Conservation (phyloP, 345 rosid species). For the Draba incana region DNA sequence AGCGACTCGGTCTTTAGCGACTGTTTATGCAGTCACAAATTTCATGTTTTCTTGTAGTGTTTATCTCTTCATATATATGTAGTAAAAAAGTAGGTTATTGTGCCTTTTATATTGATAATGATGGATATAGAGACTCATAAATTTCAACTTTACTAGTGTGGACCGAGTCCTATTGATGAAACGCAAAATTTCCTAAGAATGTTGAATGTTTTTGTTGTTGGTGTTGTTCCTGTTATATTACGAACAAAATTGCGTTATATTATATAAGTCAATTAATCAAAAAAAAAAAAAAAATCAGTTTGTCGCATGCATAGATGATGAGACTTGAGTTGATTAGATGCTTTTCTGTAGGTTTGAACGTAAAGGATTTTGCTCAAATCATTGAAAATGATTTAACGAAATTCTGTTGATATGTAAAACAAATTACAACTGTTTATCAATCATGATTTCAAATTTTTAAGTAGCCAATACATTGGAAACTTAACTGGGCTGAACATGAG, state of each 20-base stretch:
- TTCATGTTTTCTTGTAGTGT: too few relatives aligned
- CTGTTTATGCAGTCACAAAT: too few relatives aligned
- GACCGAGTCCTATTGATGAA: slow-evolving; percentile 2
- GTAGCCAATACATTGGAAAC: neutral
- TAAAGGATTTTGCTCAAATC: slow-evolving; percentile 2
- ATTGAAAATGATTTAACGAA: slow-evolving; percentile 1
- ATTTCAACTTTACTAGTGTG: slow-evolving; percentile 15
- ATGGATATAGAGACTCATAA: slow-evolving; percentile 8
- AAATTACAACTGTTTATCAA: neutral
- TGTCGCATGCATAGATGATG: neutral
- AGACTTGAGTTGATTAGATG: neutral
- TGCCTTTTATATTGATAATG: slow-evolving; percentile 15
- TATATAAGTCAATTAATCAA: too few relatives aligned
- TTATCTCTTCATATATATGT: neutral
- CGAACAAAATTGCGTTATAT: neutral
- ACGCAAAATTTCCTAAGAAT: slow-evolving; percentile 1
- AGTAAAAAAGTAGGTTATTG: slow-evolving; percentile 8
- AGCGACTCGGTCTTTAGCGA: too few relatives aligned
- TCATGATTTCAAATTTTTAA: neutral
- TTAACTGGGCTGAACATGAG: neutral
- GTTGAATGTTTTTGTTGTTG: neutral
- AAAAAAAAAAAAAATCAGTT: too few relatives aligned
- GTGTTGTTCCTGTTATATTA: neutral
- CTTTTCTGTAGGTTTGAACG: neutral
- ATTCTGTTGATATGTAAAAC: neutral